Evolutionary conservation across 1,284 basidiomycete genomes (phyloP).

Genomic region (Apiotrichum gracile): DNA sequence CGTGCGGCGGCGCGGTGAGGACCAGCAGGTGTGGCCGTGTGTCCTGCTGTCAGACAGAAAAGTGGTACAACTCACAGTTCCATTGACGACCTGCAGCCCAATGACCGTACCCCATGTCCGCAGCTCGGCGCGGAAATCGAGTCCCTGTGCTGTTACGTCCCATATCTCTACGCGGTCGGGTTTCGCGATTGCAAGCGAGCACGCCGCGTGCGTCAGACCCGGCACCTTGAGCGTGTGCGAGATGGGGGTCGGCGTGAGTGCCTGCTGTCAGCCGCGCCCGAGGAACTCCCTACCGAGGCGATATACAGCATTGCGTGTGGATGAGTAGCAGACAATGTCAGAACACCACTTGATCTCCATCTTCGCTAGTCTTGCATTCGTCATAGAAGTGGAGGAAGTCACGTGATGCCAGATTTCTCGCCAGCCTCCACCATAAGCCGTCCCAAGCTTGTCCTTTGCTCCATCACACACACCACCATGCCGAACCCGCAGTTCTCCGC

Average conservation of each 20-base stretch:
- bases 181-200: constrained; percentile 40
- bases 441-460: neutral
- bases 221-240: constrained; percentile 30
- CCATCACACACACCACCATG: constrained; percentile 1
- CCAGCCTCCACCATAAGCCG: neutral
- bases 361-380: too few relatives aligned
- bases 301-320: constrained; percentile 41
- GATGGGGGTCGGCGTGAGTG: constrained; percentile 44
- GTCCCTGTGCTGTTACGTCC: constrained; percentile 31
- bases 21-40: constrained; percentile 40
- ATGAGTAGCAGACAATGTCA: too few relatives aligned
- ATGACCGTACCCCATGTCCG: constrained; percentile 44
- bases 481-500: constrained; percentile 19
- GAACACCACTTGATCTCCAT: too few relatives aligned
- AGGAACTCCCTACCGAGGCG: constrained; percentile 30
- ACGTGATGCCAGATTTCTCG: neutral
- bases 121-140: constrained; percentile 26
- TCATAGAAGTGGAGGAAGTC: neutral
- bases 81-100: constrained; percentile 30
- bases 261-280: constrained; percentile 20
- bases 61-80: constrained; percentile 22
- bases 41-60: constrained; percentile 15
- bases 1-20: constrained; percentile 38
- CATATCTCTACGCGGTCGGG: constrained; percentile 42
- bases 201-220: constrained; percentile 21